phyloP scores from a whole-genome alignment of 805 yeast species.

The Ogataea nonfermentans region DNA sequence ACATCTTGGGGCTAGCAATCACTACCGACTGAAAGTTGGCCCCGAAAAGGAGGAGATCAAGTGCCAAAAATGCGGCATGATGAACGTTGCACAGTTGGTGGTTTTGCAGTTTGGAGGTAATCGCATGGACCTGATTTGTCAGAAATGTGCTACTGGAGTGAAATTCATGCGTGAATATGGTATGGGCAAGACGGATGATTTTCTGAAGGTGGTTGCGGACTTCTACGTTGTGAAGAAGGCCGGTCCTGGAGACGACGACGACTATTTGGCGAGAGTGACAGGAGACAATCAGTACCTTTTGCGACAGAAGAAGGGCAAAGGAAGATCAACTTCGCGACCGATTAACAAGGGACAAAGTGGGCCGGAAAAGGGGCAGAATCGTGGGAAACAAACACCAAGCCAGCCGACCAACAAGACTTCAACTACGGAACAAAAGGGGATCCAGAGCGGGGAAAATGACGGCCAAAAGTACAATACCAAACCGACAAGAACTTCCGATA shows the following conservation, averaged over 20 bases:
- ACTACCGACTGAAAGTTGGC: conserved; percentile 3
- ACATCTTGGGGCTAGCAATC: conserved; percentile 7
- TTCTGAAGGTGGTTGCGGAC: conserved; percentile 10
- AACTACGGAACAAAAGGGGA: background rate
- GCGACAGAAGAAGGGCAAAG: conserved; percentile 4
- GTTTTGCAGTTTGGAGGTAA: conserved; percentile 9
- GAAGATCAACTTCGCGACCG: background rate
- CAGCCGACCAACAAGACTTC: background rate
- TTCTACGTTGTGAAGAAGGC: conserved; percentile 2
- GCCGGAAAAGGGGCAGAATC: background rate
- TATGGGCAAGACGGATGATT: conserved; percentile 5
- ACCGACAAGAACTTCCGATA: too few species aligned
- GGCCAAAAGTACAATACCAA: too few species aligned
- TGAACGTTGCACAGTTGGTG: conserved; percentile 9
- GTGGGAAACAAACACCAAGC: background rate
- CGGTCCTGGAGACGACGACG: conserved; percentile 5
- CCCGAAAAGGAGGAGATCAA: background rate
- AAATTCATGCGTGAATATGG: conserved; percentile 4
- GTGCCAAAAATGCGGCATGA: conserved; percentile 9
- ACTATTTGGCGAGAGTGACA: conserved; percentile 4
- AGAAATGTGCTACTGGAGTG: conserved; percentile 3
- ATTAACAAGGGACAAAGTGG: background rate
- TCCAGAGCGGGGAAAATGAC: too few species aligned
- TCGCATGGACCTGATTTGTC: conserved; percentile 5
- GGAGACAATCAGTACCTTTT: conserved; percentile 4